Base-by-base conservation (phyloP, 352 stramenopile species). In the Phytophthora multivora region DNA sequence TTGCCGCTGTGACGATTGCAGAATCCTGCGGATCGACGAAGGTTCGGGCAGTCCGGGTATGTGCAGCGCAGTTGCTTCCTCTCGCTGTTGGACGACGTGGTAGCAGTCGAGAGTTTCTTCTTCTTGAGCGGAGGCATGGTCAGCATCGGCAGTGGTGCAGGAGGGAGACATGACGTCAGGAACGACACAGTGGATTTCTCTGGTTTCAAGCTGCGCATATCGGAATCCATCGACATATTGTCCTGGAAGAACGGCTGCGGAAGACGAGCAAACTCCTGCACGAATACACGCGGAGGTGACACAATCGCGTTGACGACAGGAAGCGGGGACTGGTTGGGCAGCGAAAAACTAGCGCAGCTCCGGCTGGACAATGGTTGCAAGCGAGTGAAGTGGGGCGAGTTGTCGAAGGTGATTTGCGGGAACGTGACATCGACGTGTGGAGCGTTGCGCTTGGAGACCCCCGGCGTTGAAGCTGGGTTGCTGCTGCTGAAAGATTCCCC, bases 1-100 rank as follows among this genome's bases (percentile, higher is more conserved):
- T 93, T 93, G 51, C 84, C 84, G 43, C 82, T 91, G 72, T 93
- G 84, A 16, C 84, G 80, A 62, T 93, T 93, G 66, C 84, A 91
- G 39, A 91, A 93, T 1, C 84, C 84, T 6, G 79, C 84, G 3
- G 84, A 91, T 43, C 84, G 79, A 16, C 84, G 82, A 43, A 93
- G 54, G 58, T 93, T 93, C 0, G 82, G 80, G 49, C 84, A 93
- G 26, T 91, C 79, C 0, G 84, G 80, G 50, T 89, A 88, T 38
- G 80, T 90, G 69, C 84, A 93, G 2, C 83, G 79, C 18, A 89
- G 65, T 66, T 93, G 84, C 50, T 90, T 90, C 36, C 73, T 71
- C 16, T 90, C 79, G 13, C 54, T 59, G 28, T 33, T 75, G 35
- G 45, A 36, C 21, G 58, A 40, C n/a, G 52, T 16, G 23, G 48